phyloP scores from a whole-genome alignment of 805 yeast genomes.

The Cyberlindnera americana region DNA sequence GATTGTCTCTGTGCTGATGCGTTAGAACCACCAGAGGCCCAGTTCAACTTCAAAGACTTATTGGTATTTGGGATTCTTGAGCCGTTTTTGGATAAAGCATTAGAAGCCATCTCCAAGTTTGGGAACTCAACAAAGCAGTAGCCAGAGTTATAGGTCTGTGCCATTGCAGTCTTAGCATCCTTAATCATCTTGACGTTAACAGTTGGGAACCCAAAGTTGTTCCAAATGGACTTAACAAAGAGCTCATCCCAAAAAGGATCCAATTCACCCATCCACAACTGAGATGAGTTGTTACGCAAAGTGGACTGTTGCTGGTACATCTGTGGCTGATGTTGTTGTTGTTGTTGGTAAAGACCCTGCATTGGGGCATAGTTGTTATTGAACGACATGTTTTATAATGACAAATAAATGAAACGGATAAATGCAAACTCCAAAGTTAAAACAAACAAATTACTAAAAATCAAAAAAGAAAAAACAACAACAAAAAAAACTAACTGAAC shows the following conservation, averaged over 20 bases:
- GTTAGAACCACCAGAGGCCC: slow-evolving; percentile 62
- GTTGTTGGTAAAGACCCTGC: slow-evolving; percentile 2
- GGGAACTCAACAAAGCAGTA: slow-evolving; percentile 83
- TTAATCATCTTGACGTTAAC: slow-evolving; percentile 67
- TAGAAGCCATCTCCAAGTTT: slow-evolving; percentile 53
- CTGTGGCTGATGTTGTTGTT: too few species aligned
- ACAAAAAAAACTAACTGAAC: too few species aligned
- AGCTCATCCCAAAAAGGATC: slow-evolving; percentile 82
- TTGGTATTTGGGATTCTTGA: slow-evolving; percentile 59
- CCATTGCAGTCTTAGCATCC: slow-evolving; percentile 42
- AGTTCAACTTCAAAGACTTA: slow-evolving; percentile 64
- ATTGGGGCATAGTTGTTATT: slow-evolving; percentile 5
- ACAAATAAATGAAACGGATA: not conserved
- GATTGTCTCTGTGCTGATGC: slow-evolving; percentile 8
- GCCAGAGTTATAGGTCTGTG: slow-evolving; percentile 47
- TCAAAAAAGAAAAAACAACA: too few species aligned
- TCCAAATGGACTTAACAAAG: slow-evolving; percentile 66
- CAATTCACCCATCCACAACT: slow-evolving; percentile 86
- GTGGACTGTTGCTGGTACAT: slow-evolving; percentile 10
- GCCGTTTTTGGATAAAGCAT: slow-evolving; percentile 68
- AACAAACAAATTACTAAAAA: not conserved
- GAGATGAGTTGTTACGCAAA: slow-evolving; percentile 24
- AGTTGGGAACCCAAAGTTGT: slow-evolving; percentile 54
- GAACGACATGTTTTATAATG: not conserved
- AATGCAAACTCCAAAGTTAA: not conserved